Conservation (phyloP, 2,329 filamentous ascomycete genomes). For the Thielaviopsis punctulata region DNA sequence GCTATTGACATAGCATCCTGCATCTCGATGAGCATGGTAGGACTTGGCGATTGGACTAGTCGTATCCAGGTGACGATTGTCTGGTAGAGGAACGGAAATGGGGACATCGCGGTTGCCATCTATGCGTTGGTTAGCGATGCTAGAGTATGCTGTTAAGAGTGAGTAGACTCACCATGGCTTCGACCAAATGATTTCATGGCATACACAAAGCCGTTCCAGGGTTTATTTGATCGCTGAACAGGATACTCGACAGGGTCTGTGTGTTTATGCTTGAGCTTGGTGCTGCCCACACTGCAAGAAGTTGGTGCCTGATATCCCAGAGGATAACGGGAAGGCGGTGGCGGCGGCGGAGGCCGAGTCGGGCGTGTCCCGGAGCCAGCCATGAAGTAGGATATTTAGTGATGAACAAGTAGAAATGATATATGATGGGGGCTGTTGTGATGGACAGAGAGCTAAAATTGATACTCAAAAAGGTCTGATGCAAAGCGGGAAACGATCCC, state of each 20-base stretch:
- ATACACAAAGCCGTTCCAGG: constrained; percentile 11
- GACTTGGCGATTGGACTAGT: too few species aligned
- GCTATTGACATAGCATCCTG: neutral
- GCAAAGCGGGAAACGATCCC: too few species aligned
- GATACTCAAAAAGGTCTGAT: neutral
- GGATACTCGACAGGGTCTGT: neutral
- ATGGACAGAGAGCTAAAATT: neutral
- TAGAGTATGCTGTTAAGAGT: neutral
- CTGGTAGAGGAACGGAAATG: neutral
- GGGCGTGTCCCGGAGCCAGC: neutral
- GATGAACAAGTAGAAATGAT: neutral
- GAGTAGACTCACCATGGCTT: constrained; percentile 2
- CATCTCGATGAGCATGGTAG: neutral
- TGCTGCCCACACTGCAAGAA: neutral
- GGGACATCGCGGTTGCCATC: constrained; percentile 1
- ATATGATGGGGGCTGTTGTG: neutral
- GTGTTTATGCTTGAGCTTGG: neutral
- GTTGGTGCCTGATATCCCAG: neutral
- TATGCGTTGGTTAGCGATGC: neutral
- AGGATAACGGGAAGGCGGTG: neutral
- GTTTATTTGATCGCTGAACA: constrained; percentile 4
- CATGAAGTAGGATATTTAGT: neutral
- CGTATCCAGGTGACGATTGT: too few species aligned
- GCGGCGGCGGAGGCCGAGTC: neutral
- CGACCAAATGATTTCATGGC: constrained; percentile 12